phyloP scores from a whole-genome alignment of 129 eudicot species.

The Tanacetum coccineum region DNA sequence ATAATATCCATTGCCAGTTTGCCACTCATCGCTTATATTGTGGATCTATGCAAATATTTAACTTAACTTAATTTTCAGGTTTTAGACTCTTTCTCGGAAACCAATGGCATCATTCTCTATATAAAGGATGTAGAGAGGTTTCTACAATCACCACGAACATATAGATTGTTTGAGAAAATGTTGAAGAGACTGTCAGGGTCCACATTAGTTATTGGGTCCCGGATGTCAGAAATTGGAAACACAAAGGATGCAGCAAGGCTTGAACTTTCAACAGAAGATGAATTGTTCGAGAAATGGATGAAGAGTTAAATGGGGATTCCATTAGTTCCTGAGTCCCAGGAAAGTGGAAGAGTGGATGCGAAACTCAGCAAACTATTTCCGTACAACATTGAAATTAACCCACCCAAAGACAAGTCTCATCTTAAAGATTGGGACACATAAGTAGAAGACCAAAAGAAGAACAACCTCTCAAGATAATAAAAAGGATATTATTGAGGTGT shows the following conservation, averaged over 20 bases:
- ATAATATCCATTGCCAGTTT: no score
- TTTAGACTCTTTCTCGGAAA: constrained; percentile 62
- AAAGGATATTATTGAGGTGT: constrained; percentile 85
- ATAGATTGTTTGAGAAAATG: constrained; percentile 62
- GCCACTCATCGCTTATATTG: background rate
- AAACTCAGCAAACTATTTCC: constrained; percentile 56
- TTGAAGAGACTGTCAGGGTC: constrained; percentile 72
- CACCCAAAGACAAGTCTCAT: constrained; percentile 82
- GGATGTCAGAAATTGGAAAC: constrained; percentile 45
- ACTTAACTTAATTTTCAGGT: constrained; percentile 42
- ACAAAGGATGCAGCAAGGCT: background rate
- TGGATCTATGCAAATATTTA: background rate
- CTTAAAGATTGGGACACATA: constrained; percentile 71
- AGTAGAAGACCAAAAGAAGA: constrained; percentile 79
- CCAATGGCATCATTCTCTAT: constrained; percentile 63
- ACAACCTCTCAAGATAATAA: constrained; percentile 76
- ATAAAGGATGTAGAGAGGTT: constrained; percentile 76
- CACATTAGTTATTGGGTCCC: constrained; percentile 73
- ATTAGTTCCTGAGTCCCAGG: no score
- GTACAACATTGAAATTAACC: constrained; percentile 69
- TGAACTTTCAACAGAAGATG: no score
- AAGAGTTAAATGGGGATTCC: no score
- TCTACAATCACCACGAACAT: constrained; percentile 56
- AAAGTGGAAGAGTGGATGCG: constrained; percentile 45
- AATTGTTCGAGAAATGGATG: no score